Base-by-base conservation (phyloP, 2,329 filamentous ascomycete genomes). In the Berkeleyomyces rouxiae region DNA sequence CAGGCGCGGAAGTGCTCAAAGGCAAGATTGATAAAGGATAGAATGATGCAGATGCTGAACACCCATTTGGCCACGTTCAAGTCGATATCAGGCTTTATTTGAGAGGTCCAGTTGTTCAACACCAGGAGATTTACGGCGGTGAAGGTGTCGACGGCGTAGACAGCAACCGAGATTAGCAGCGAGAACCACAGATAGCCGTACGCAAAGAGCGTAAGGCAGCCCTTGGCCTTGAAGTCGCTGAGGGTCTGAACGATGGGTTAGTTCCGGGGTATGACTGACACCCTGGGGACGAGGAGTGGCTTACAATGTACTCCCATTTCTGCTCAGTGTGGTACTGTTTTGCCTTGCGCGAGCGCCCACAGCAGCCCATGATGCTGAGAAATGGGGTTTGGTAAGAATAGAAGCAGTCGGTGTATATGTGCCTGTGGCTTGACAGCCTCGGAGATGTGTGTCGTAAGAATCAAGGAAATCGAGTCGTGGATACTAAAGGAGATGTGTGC, bases 251-350 rank as follows among this genome's bases (percentile, higher is more conserved):
- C 3, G 9, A 10, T 4, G 23, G n/a, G 31, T 61, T 58, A 58
- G 58, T 44, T n/a, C 75, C 74, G 61, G 43, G 6, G 23, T 23
- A 40, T 16, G 6, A 4, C 7, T 11, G 49, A 64, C 40, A 37
- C 16, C 49, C n/a, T 36, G 9, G 23, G 7, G 59, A n/a, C 64
- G 44, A 10, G 47, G 46, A 7, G 39, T 13, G 7, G 16, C 86
- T 71, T 76, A 90, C 87, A 71, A 97, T 91, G 72, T 91, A 95
- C 70, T 91, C 88, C 92, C 92, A 97, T 78, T 90, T 87, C 76
- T 93, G 89, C 74, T 96, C 92, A 65, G 88, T 84, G 66, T 82
- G 79, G 66, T 92, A 80, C 66, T 86, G 79, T 67, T 78, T 80
- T 70, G 77, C 72, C 71, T 87, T 86, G 63, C 77, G 77, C 60